Evolutionary conservation across 2,329 filamentous ascomycete species (phyloP), one percentile per base, ranked within the genome.

Genomic region (Dendryphion nanum): DNA sequence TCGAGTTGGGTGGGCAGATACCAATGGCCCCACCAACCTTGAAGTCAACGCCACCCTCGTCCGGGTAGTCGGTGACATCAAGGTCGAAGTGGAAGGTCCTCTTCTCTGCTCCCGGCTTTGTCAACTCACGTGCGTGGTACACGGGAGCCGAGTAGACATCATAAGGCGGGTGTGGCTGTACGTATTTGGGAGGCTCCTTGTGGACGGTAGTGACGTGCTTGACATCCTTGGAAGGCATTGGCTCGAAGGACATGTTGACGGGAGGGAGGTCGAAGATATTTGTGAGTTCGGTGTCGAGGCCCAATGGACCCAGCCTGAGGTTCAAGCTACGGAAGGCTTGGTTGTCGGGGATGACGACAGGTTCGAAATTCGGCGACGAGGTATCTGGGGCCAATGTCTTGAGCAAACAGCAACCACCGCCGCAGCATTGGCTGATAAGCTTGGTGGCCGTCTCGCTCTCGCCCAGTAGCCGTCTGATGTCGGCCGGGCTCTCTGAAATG

Each of bases 31-130:
- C 93, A 41, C 93, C 93, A 14, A 98, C 93, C 61, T 91, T 90
- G 76, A 97, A 98, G 61, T 97, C 93, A 4, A 90, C 82, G 37
- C 86, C 85, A 39, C 78, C 77, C 69, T 94, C 89, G 15, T 81
- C 78, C 0, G 93, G 89, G 56, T 98, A 98, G 62, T 95, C 85
- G 33, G 91, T 96, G 34, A 98, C 85, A 57, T 98, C 93, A 30
- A 98, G 81, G 57, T 97, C 93, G 57, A 97, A 97, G 68, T 98
- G 93, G 65, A 91, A 95, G 0, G 93, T 98, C 44, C 91, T 80
- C 79, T 98, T 98, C 74, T 95, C 89, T 4, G 93, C 93, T 16
- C 91, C 91, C 17, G 80, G 75, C 61, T 81, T 85, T 10, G 93
- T 98, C 61, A 98, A 72, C 67, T 95, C 89, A 39, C 93, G 84